These are phyloP conservation scores for Purpureocillium lavendulum DNA, from an alignment of 2,329 filamentous ascomycete genomes.

Conservation along the genomic window DNA sequence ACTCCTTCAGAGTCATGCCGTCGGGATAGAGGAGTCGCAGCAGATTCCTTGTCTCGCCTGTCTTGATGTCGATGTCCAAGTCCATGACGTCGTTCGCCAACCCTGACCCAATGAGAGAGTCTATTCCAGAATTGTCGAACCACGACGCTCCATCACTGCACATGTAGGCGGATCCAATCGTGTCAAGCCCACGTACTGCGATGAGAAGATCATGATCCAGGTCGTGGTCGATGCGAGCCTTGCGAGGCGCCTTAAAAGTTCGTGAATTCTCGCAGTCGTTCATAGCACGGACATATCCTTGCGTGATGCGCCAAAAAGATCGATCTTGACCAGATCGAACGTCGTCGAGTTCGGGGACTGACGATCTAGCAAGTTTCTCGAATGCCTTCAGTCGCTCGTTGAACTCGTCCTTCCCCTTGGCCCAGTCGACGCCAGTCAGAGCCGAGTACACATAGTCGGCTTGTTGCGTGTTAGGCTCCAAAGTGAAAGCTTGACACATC, in stretches of 20 bases:
- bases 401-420: conserved; percentile 4
- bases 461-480: conserved; percentile 1
- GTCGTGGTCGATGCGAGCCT: conserved; percentile 3
- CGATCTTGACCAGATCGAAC: conserved; percentile 3
- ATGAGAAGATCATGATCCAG: conserved; percentile 5
- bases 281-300: conserved; percentile 4
- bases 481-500: conserved; percentile 7
- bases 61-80: conserved; percentile 6
- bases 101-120: conserved; percentile 6
- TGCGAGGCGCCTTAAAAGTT: conserved; percentile 1
- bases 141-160: conserved; percentile 7
- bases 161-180: conserved; percentile 6
- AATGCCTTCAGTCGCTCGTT: conserved; percentile 2
- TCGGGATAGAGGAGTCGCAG: conserved; percentile 6
- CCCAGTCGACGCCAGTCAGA: conserved; percentile 5
- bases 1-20: neutral
- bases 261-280: conserved; percentile 3
- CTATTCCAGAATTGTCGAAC: conserved; percentile 6
- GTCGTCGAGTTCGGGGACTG: conserved; percentile 5
- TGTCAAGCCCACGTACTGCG: conserved; percentile 4
- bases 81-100: conserved; percentile 8
- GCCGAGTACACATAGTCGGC: conserved; percentile 7
- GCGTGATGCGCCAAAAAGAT: conserved; percentile 6
- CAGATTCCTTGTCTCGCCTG: conserved; percentile 5
- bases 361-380: neutral